Base-by-base conservation (phyloP, 768 basidiomycete genomes). In the Termitomyces sp. region DNA sequence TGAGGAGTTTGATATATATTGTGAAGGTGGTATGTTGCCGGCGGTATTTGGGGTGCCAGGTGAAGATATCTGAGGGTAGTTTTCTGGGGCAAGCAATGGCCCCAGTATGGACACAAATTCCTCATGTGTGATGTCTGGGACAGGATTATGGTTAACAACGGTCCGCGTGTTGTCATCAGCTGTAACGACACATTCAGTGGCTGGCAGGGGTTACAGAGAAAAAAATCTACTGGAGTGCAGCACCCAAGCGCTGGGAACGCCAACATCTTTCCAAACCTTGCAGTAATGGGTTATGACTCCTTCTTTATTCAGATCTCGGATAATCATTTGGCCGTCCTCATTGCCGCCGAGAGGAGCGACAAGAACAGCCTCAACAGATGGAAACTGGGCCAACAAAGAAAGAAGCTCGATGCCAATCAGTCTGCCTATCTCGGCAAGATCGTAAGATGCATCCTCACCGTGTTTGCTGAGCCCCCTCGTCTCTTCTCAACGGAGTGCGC, bases 61-160 rank as follows among this genome's bases (percentile, higher is more conserved):
- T 20, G 70, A 64, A 50, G 73, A 70, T 47, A 73, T 62, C 61
- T 76, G 72, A 2, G 73, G 74, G 57, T 87, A 93, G 67, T 92
- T 92, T 69, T 92, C 91, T 11, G 91, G 90, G 0, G 86, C 88
- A 22, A 93, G 81, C 24, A 93, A 69, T n/a, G 91, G 91, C 0
- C 91, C 90, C 1, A 93, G 76, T 48, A 90, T 73, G 3, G 86
- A 81, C 42, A 94, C 85, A 65, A 93, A 93, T 66, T 94, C 91
- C 61, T 93, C 91, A 63, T 93, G 91, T 0, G 89, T 88, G 61
- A 93, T 83, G 62, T 93, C 92, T 0, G 90, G 92, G 8, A 94
- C 78, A 2, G 92, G 91, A 64, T 93, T 93, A 72, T 94, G 90
- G 70, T 94, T 91, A 64, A 93, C 84, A 53, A 92, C 85, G 13